phyloP scores from a whole-genome alignment of 2,329 filamentous ascomycete species.

The Zasmidium cellare region DNA sequence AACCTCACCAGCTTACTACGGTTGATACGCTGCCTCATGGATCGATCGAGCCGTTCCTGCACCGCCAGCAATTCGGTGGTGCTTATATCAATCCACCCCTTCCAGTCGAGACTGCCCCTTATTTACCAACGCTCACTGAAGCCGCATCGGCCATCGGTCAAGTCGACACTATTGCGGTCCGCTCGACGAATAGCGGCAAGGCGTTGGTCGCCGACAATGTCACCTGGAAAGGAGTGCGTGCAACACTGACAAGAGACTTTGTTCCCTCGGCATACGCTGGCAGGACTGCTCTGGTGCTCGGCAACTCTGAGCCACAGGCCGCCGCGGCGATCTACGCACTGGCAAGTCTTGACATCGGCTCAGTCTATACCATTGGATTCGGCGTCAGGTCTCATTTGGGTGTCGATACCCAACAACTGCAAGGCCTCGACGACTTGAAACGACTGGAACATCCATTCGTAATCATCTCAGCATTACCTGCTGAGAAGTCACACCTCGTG shows the following conservation, averaged over 20 bases:
- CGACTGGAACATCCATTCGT: slow-evolving; percentile 77
- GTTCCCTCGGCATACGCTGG: slow-evolving; percentile 79
- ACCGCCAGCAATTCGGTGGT: slow-evolving; percentile 75
- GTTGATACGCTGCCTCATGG: slow-evolving; percentile 69
- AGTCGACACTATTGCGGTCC: slow-evolving; percentile 76
- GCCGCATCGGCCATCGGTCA: slow-evolving; percentile 77
- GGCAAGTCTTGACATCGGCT: slow-evolving; percentile 71
- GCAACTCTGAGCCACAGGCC: slow-evolving; percentile 71
- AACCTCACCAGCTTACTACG: slow-evolving; percentile 78
- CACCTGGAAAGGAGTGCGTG: slow-evolving; percentile 81
- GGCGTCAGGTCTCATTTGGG: slow-evolving; percentile 56
- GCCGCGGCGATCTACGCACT: slow-evolving; percentile 78
- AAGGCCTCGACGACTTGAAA: slow-evolving; percentile 76
- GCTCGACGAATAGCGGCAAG: slow-evolving; percentile 49
- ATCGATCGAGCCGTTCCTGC: slow-evolving; percentile 70
- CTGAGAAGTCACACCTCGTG: slow-evolving; percentile 76
- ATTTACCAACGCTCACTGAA: slow-evolving; percentile 68
- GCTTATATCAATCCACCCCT: slow-evolving; percentile 77
- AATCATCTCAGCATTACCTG: slow-evolving; percentile 74
- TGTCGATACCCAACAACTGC: slow-evolving; percentile 63
- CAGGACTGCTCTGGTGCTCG: slow-evolving; percentile 73
- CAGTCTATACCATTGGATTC: slow-evolving; percentile 84
- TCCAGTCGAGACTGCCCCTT: slow-evolving; percentile 50
- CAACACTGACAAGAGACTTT: slow-evolving; percentile 77
- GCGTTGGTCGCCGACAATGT: slow-evolving; percentile 77